A percentile compares a stretch with the other conserved stretches of the same genome.
Conservation (phyloP, 805 yeast genomes). For the Blastobotrys terrestris region DNA sequence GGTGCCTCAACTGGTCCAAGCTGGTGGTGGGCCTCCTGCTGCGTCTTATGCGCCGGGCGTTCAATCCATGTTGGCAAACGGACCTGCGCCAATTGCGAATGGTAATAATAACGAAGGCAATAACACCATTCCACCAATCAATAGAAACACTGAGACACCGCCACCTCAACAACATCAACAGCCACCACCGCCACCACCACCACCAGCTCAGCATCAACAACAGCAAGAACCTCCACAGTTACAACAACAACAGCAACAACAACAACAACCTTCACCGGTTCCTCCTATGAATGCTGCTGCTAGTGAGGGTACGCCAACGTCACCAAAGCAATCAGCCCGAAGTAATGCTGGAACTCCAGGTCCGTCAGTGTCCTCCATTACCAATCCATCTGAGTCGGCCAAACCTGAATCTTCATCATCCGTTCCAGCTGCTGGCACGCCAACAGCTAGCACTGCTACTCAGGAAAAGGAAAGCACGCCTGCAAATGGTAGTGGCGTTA, state of each 20-base stretch:
- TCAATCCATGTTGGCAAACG: neutral
- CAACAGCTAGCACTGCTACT: neutral
- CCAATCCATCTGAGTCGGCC: neutral
- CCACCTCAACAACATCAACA: slow-evolving; percentile 1
- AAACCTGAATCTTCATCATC: too few species aligned
- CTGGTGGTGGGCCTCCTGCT: slow-evolving; percentile 5
- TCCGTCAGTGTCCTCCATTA: neutral
- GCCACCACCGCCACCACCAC: neutral
- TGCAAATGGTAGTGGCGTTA: slow-evolving; percentile 1
- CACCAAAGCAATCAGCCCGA: neutral
- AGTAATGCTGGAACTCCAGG: neutral
- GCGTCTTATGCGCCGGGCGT: slow-evolving; percentile 1
- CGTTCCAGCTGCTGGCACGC: neutral
- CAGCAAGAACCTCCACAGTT: slow-evolving; percentile 2
- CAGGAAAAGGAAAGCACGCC: slow-evolving; percentile 2
- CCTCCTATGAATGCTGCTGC: neutral
- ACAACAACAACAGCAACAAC: slow-evolving; percentile 4
- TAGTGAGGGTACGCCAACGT: neutral
- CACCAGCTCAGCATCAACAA: neutral
- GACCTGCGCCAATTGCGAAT: slow-evolving; percentile 7
- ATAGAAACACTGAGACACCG: neutral
- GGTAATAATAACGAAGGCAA: slow-evolving; percentile 3
- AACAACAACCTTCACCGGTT: neutral
- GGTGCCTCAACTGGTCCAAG: slow-evolving; percentile 8
- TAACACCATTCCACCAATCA: slow-evolving; percentile 7